Percentiles rank a stretch among this genome's conserved stretches.
These are phyloP conservation scores for Wickerhamomyces sp. DNA, from an alignment of 1,139 yeast species.

Conservation along the genomic window DNA sequence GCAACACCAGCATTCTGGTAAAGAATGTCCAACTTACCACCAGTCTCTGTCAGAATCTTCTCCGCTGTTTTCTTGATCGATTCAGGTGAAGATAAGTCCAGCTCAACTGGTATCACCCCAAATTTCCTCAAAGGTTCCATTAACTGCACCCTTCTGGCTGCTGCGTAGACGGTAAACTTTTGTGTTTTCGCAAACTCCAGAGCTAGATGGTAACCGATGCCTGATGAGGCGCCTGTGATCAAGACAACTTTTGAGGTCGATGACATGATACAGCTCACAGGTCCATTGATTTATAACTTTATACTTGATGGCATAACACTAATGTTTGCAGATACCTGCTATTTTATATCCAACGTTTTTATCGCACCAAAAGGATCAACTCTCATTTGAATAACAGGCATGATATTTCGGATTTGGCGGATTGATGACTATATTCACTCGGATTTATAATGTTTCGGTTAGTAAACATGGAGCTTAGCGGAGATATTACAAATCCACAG, in stretches of 20 bases:
- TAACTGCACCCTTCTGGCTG: constrained; percentile 59
- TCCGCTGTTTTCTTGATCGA: constrained; percentile 39
- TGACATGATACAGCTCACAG: no score
- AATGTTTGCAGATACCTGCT: no score
- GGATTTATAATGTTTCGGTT: no score
- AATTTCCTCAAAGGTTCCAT: constrained; percentile 44
- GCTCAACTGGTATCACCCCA: constrained; percentile 27
- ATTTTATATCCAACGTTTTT: no score
- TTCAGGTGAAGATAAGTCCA: constrained; percentile 49
- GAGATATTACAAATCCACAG: no score
- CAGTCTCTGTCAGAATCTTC: constrained; percentile 31
- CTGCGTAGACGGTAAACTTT: constrained; percentile 60
- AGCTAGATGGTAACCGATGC: constrained; percentile 64
- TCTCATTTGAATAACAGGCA: no score
- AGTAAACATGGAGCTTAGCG: no score
- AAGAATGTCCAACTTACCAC: constrained; percentile 45
- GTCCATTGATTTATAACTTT: no score
- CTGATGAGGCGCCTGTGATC: constrained; percentile 72
- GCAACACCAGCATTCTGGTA: constrained; percentile 64
- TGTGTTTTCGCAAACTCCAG: constrained; percentile 53
- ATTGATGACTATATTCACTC: no score
- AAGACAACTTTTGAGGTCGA: constrained; percentile 1
- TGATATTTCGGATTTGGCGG: no score
- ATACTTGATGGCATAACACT: no score
- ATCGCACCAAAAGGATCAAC: no score